Percentiles rank a stretch among this genome's conserved stretches.
Evolutionary conservation across 2,329 filamentous ascomycete species (phyloP).

Genomic region (Phoma sp.): DNA sequence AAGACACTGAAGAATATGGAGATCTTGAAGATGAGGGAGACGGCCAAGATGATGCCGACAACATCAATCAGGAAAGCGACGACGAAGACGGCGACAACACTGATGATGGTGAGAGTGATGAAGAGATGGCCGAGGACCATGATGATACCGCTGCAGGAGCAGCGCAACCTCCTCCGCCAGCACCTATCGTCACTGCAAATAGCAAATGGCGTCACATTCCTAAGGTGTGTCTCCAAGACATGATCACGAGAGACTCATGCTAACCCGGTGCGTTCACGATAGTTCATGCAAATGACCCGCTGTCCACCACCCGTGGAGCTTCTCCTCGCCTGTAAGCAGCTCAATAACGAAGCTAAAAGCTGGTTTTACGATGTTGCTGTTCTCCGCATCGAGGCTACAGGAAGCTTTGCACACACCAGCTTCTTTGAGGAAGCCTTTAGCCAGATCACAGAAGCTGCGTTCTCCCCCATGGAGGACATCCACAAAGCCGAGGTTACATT

Average conservation of each 20-base stretch:
- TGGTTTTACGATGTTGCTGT: constrained; percentile 45
- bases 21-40: constrained; percentile 9
- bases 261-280: neutral
- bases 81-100: constrained; percentile 4
- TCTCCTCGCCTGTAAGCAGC: constrained; percentile 36
- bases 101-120: constrained; percentile 5
- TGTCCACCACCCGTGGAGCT: constrained; percentile 41
- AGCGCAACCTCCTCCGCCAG: constrained; percentile 9
- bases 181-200: constrained; percentile 21
- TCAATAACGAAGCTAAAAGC: constrained; percentile 37
- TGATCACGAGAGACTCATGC: neutral
- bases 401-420: constrained; percentile 41
- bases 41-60: constrained; percentile 1
- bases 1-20: constrained; percentile 9
- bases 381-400: constrained; percentile 41
- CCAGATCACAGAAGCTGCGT: constrained; percentile 37
- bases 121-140: constrained; percentile 6
- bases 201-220: constrained; percentile 45
- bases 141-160: constrained; percentile 2
- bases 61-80: constrained; percentile 5
- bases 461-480: constrained; percentile 45
- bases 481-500: constrained; percentile 41
- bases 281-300: constrained; percentile 41
- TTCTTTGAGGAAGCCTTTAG: constrained; percentile 41
- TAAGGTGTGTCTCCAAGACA: constrained; percentile 1